phyloP scores from a whole-genome alignment of 176 grass and related monocot species.

The Tillandsia leiboldiana region DNA sequence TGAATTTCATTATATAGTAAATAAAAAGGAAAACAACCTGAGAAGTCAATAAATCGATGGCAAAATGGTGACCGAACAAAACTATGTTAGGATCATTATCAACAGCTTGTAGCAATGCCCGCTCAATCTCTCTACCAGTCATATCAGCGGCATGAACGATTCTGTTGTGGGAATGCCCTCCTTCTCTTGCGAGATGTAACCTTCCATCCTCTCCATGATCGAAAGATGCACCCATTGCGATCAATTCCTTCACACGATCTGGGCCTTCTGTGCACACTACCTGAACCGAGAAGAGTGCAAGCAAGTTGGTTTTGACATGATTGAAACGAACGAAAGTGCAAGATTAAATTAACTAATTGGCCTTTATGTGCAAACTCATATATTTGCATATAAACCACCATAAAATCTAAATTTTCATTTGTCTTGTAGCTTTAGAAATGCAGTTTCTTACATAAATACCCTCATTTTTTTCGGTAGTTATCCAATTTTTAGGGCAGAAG shows the following conservation, averaged over 20 bases:
- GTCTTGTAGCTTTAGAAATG: no score
- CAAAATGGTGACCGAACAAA: conserved; percentile 84
- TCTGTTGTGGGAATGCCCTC: conserved; percentile 95
- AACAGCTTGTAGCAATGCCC: conserved; percentile 80
- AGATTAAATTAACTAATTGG: conserved; percentile 1
- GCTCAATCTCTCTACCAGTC: conserved; percentile 91
- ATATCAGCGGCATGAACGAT: conserved; percentile 95
- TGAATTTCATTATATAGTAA: no score
- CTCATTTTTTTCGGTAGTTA: no score
- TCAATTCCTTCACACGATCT: conserved; percentile 84
- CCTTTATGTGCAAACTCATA: neutral
- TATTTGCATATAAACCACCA: neutral
- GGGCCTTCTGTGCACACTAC: conserved; percentile 97
- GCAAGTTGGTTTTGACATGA: neutral
- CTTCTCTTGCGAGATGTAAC: conserved; percentile 88
- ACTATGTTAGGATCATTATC: conserved; percentile 74
- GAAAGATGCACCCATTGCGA: conserved; percentile 90
- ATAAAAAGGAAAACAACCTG: conserved; percentile 34
- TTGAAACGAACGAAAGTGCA: neutral
- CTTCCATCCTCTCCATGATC: conserved; percentile 92
- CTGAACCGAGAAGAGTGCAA: conserved; percentile 16
- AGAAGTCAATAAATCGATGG: conserved; percentile 77
- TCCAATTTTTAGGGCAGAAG: no score
- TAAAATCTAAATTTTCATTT: no score
- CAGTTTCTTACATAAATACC: no score